Evolutionary conservation across 805 yeast genomes (phyloP).

Genomic region (Ogataea thermomethanolica): DNA sequence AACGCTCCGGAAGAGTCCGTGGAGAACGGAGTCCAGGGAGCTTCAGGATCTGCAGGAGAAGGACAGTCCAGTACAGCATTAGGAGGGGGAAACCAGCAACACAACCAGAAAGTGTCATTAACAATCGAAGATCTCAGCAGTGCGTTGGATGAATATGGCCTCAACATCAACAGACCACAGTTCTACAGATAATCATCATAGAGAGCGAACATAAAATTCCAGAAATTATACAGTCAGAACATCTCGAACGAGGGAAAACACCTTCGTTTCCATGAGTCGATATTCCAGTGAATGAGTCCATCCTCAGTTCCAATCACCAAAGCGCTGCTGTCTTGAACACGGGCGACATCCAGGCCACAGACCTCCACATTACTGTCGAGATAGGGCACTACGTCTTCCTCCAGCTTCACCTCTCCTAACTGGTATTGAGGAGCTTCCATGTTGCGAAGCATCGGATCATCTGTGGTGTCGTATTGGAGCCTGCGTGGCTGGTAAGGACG

Average conservation of each 20-base stretch:
- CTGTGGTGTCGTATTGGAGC: not conserved
- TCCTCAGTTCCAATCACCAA: conserved; percentile 61
- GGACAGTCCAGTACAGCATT: conserved; percentile 14
- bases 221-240: conserved; percentile 28
- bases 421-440: not conserved
- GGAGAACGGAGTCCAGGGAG: conserved; percentile 18
- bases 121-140: conserved; percentile 92
- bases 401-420: not conserved
- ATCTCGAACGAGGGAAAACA: conserved; percentile 55
- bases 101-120: conserved; percentile 62
- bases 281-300: conserved; percentile 68
- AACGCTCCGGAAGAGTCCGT: conserved; percentile 30
- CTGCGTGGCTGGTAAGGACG: conserved; percentile 4
- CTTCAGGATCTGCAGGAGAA: conserved; percentile 17
- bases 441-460: not conserved
- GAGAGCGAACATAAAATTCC: conserved; percentile 1
- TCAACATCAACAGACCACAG: conserved; percentile 88
- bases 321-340: conserved; percentile 41
- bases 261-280: conserved; percentile 61
- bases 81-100: conserved; percentile 20
- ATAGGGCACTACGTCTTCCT: conserved; percentile 8
- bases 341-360: conserved; percentile 59
- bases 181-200: conserved; percentile 64
- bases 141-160: conserved; percentile 80
- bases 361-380: conserved; percentile 40